A percentile compares a stretch with the other conserved stretches of the same genome.
These are phyloP conservation scores for Pulveroboletus sp. DNA, from an alignment of 768 basidiomycete genomes.

Conservation along the genomic window DNA sequence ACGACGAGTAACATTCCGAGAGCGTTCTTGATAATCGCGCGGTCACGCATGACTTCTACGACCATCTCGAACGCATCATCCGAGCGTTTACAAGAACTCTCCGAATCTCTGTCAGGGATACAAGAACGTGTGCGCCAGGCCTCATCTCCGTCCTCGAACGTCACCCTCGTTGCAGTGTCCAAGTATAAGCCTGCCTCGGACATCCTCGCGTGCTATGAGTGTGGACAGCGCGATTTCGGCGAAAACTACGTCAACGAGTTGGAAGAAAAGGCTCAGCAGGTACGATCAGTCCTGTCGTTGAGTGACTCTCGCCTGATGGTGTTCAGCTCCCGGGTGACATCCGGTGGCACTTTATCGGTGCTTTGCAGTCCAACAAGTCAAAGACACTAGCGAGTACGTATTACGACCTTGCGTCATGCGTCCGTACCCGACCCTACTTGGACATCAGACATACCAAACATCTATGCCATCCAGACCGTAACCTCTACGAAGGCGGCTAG, in stretches of 20 bases:
- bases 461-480: constrained; percentile 83
- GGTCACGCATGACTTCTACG: constrained; percentile 18
- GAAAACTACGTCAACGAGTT: constrained; percentile 98
- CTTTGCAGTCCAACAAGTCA: constrained; percentile 89
- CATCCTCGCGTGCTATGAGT: constrained; percentile 75
- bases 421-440: constrained; percentile 4
- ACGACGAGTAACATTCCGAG: neutral
- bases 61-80: constrained; percentile 19
- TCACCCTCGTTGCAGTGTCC: constrained; percentile 81
- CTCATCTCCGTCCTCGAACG: constrained; percentile 21
- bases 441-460: constrained; percentile 73
- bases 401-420: neutral
- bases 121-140: constrained; percentile 41
- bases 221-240: constrained; percentile 87
- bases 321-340: constrained; percentile 80
- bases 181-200: constrained; percentile 90
- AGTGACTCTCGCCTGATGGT: constrained; percentile 7
- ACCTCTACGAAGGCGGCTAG: constrained; percentile 77
- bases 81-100: constrained; percentile 51
- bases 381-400: constrained; percentile 76
- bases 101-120: constrained; percentile 50
- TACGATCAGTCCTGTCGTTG: constrained; percentile 31
- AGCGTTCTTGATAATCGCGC: constrained; percentile 3
- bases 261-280: constrained; percentile 75
- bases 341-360: constrained; percentile 96